Percentiles rank a stretch among this genome's conserved stretches.
Conservation (phyloP, 257 asterid species). For the Solanum medicagineum region DNA sequence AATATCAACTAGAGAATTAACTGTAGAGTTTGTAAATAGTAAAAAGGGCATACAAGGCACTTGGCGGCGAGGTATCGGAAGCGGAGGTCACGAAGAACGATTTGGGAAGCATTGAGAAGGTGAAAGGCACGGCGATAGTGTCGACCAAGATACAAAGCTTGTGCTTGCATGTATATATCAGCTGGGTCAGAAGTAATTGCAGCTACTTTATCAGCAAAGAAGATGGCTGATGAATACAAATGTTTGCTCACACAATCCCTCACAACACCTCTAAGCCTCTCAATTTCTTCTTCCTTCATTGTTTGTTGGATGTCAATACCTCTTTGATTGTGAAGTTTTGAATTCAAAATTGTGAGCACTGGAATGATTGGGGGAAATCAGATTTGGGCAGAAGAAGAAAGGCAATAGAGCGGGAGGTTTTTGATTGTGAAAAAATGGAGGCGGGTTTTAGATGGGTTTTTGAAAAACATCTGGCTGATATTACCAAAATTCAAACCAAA, state of each 20-base stretch:
- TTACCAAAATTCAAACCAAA: not conserved
- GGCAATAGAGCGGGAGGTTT: not conserved
- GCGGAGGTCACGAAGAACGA: slow-evolving; percentile 95
- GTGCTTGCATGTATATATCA: slow-evolving; percentile 98
- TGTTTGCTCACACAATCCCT: slow-evolving; percentile 98
- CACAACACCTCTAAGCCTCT: slow-evolving; percentile 81
- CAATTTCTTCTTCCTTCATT: slow-evolving; percentile 89
- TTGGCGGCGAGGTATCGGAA: slow-evolving; percentile 97
- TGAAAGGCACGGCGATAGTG: slow-evolving; percentile 96
- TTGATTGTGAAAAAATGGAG: not conserved
- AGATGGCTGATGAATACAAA: slow-evolving; percentile 89
- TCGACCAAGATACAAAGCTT: slow-evolving; percentile 89
- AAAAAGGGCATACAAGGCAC: slow-evolving; percentile 51
- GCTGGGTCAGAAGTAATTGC: slow-evolving; percentile 94
- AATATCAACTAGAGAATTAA: not conserved
- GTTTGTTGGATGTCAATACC: not conserved
- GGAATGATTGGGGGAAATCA: not conserved
- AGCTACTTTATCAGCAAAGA: slow-evolving; percentile 97
- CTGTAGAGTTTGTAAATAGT: not conserved
- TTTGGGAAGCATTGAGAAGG: slow-evolving; percentile 90
- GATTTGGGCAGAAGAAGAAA: not conserved
- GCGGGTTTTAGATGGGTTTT: not conserved
- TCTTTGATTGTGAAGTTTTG: not conserved
- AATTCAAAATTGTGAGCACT: not conserved
- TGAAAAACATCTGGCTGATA: too few species aligned